Base-by-base conservation (phyloP, 179 eudicot genomes). In the Heliamphora pulchella region DNA sequence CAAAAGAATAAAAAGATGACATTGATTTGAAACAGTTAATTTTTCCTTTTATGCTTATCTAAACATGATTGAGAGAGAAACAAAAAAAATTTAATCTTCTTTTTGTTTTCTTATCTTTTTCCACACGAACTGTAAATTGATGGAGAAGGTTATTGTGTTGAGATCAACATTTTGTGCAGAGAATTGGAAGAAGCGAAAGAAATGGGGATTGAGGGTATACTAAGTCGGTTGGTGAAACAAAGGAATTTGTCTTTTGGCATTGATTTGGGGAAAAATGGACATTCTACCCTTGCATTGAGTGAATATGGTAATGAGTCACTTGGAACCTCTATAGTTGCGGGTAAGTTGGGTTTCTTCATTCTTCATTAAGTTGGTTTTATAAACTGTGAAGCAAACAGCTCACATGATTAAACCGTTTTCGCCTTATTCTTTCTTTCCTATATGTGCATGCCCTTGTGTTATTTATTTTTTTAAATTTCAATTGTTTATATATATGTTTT, bases 171-270 rank as follows among this genome's bases (percentile, higher is more conserved):
- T 31, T 39, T 48, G 47, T 59, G 55, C 88, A 96, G 99, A 71
- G 96, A 88, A 81, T 46, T 39, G 48, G 82, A 22, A 59, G 80
- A 78, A 57, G 90, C 85, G 65, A 87, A 89, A 61, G 87, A 90
- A 46, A 76, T 79, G 50, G 99, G 97, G 80, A 86, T 96, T 78
- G 90, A 91, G 66, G 99, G 99, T 67, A 96, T 96, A 84, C 78
- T 96, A 82, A 84, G 75, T 80, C 87, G 98, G 76, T 85, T 96
- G 82, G 93, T 92, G 86, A 92, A 82, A 84, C 88, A 92, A 79
- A 92, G 99, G 84, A 87, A 86, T 80, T 67, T 84, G 66, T 88
- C 84, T 63, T 82, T 92, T 65, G 92, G 93, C 67, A 67, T 87
- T 69, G 76, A 71, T 75, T n/a, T 85, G 84, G 84, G 71, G 79